These are phyloP conservation scores for Stephanocyclus meneghinianus DNA, from an alignment of 352 stramenopile genomes.

Conservation along the genomic window DNA sequence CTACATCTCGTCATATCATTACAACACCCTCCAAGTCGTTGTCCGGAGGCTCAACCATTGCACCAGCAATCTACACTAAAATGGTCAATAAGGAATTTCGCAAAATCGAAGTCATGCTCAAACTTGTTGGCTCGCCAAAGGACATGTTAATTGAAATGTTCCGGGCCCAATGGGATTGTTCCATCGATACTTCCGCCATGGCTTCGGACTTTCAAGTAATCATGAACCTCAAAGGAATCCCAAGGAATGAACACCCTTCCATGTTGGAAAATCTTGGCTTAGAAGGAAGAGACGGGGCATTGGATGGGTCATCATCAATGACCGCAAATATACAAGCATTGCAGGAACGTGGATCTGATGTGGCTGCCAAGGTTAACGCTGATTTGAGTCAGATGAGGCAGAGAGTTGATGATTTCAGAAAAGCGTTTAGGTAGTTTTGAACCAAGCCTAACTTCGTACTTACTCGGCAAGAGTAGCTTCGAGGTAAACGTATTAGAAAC, in stretches of 20 bases:
- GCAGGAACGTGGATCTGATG: conserved; percentile 63
- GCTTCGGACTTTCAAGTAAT: conserved; percentile 91
- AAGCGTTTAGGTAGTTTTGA: conserved; percentile 58
- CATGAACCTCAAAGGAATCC: conserved; percentile 92
- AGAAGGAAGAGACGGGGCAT: conserved; percentile 65
- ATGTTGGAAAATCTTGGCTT: conserved; percentile 83
- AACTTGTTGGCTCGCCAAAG: conserved; percentile 94
- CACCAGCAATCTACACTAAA: conserved; percentile 93
- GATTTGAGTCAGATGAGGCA: conserved; percentile 81
- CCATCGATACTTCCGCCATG: conserved; percentile 82
- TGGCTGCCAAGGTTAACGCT: conserved; percentile 71
- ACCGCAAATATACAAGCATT: conserved; percentile 72
- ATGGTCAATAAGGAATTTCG: conserved; percentile 94
- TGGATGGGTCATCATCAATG: conserved; percentile 56
- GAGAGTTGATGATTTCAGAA: conserved; percentile 80
- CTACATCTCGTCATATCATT: conserved; percentile 31
- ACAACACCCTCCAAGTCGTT: conserved; percentile 36
- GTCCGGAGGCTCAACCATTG: conserved; percentile 71
- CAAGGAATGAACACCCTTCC: conserved; percentile 78
- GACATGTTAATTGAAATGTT: conserved; percentile 95
- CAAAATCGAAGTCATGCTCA: conserved; percentile 95
- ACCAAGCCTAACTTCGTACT: background rate
- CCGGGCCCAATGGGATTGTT: conserved; percentile 91
- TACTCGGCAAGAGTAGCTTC: background rate
- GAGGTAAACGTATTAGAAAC: too few species aligned